These are phyloP conservation scores for Fragilaria crotonensis DNA, from an alignment of 108 stramenopile genomes.

Conservation along the genomic window DNA sequence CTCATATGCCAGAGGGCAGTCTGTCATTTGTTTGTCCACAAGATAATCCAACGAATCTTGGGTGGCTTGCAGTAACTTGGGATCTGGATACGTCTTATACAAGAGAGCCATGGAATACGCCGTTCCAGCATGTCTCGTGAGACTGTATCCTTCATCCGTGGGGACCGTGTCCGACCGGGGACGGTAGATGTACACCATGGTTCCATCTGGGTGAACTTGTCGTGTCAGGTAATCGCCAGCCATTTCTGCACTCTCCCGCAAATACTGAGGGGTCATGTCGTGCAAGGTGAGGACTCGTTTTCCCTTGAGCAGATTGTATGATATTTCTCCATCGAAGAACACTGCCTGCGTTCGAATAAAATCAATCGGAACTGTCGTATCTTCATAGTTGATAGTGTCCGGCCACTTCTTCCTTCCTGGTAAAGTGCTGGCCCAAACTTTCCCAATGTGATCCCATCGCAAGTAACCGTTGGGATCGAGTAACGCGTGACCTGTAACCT, in stretches of 20 bases:
- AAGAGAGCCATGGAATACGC: neutral
- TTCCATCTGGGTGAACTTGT: neutral
- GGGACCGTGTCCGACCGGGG: neutral
- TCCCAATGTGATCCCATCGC: slow-evolving; percentile 4
- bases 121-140: neutral
- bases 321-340: neutral
- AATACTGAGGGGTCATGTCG: neutral
- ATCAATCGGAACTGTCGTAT: neutral
- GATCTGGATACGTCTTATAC: neutral
- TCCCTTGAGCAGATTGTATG: neutral
- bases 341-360: neutral
- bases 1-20: neutral
- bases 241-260: neutral
- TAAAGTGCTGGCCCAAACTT: neutral
- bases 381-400: neutral
- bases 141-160: neutral
- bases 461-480: neutral
- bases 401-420: slow-evolving; percentile 1
- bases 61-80: neutral
- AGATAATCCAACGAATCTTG: slow-evolving; percentile 1
- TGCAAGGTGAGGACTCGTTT: neutral
- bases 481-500: neutral
- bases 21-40: neutral
- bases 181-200: neutral
- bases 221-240: neutral